These are phyloP conservation scores for Trichocladium antarcticum DNA, from an alignment of 495 filamentous ascomycete species.

Conservation along the genomic window DNA sequence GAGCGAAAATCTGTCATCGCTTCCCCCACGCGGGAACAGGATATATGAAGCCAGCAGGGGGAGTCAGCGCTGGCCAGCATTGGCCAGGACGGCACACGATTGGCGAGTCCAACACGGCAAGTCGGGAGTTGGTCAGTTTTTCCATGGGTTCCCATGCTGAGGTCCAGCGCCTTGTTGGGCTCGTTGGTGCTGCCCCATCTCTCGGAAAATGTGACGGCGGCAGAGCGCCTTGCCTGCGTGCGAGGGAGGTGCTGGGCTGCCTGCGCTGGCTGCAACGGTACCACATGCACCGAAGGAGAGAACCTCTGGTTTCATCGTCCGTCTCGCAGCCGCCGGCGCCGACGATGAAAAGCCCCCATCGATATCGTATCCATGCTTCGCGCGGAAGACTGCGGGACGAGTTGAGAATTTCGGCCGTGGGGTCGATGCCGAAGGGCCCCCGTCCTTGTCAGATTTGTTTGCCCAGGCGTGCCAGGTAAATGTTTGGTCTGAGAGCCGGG, in stretches of 20 bases:
- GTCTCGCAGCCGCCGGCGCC: no score
- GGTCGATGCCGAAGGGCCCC: slow-evolving; percentile 1
- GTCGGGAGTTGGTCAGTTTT: slow-evolving; percentile 8
- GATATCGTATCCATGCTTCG: no score
- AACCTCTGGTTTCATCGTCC: no score
- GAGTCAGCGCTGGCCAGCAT: no score
- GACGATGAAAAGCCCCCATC: no score
- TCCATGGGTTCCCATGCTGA: slow-evolving; percentile 15
- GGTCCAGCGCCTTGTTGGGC: slow-evolving; percentile 22
- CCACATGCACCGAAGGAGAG: no score
- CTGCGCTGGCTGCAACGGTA: no score
- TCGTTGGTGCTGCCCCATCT: slow-evolving; percentile 11
- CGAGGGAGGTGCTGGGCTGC: no score
- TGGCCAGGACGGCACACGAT: neutral
- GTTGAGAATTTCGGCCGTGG: neutral
- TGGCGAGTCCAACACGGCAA: slow-evolving; percentile 13
- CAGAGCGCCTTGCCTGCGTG: neutral
- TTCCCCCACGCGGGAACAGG: neutral
- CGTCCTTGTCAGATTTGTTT: neutral
- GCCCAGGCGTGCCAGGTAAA: neutral
- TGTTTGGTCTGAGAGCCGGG: neutral
- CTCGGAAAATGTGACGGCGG: slow-evolving; percentile 18
- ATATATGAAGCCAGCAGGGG: no score
- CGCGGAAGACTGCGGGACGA: no score
- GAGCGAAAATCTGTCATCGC: neutral